These are phyloP conservation scores for Orbilia ellipsospora DNA, from an alignment of 2,329 filamentous ascomycete species.

Conservation along the genomic window DNA sequence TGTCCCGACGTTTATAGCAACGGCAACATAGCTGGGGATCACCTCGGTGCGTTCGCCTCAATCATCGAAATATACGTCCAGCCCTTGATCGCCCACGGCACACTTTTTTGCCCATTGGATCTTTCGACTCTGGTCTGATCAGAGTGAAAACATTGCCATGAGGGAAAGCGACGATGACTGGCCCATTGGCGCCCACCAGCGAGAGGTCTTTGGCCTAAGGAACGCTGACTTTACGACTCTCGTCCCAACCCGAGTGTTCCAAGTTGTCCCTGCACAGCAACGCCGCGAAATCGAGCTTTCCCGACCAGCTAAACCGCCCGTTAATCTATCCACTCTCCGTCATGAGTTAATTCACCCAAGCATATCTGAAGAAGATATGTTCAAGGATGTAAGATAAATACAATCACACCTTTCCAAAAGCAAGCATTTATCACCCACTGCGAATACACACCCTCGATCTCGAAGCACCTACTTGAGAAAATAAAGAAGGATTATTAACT, in stretches of 20 bases:
- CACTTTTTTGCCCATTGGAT: background rate
- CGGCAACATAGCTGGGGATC: constrained; percentile 49
- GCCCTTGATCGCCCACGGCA: background rate
- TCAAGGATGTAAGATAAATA: constrained; percentile 56
- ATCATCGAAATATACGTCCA: background rate
- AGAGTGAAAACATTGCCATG: constrained; percentile 4
- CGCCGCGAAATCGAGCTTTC: constrained; percentile 36
- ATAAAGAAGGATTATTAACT: constrained; percentile 40
- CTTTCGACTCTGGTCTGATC: background rate
- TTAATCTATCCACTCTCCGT: constrained; percentile 39
- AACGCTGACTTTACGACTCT: constrained; percentile 44
- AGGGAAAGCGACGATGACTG: constrained; percentile 46
- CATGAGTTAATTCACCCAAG: constrained; percentile 51
- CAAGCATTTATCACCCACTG: constrained; percentile 8
- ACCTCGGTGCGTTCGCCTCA: constrained; percentile 51
- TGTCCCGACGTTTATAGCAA: constrained; percentile 39
- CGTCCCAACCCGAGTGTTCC: constrained; percentile 27
- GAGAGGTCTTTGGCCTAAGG: constrained; percentile 40
- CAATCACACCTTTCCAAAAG: constrained; percentile 24
- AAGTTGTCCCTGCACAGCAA: constrained; percentile 25
- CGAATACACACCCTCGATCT: constrained; percentile 21
- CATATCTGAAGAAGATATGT: constrained; percentile 54
- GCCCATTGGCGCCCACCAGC: constrained; percentile 38
- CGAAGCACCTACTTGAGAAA: constrained; percentile 15
- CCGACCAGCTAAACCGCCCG: constrained; percentile 39